phyloP scores from a whole-genome alignment of 1,284 basidiomycete genomes.

The Naganishia sp. region DNA sequence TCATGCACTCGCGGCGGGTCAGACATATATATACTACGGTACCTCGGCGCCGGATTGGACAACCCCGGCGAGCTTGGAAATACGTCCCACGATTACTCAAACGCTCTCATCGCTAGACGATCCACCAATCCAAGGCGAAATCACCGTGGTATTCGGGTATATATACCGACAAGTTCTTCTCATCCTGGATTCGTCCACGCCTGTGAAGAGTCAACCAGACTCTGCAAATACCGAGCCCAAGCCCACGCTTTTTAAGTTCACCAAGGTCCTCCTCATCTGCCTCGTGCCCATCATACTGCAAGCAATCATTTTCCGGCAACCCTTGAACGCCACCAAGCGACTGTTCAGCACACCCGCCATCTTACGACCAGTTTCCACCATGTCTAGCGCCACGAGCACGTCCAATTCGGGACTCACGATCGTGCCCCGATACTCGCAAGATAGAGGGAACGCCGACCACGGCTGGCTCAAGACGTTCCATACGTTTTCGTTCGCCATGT shows the following conservation, averaged over 20 bases:
- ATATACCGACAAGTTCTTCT: conserved; percentile 1
- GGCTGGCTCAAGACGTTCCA: conserved; percentile 90
- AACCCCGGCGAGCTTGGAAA: not conserved
- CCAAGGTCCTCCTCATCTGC: conserved; percentile 6
- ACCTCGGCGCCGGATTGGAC: not conserved
- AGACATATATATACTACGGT: not conserved
- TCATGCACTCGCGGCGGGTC: not conserved
- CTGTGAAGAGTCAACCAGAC: conserved; percentile 23
- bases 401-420: conserved; percentile 25
- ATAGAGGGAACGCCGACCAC: conserved; percentile 78
- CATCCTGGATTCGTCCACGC: conserved; percentile 24
- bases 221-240: not conserved
- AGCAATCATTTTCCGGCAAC: conserved; percentile 6
- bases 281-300: conserved; percentile 24
- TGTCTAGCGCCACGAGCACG: conserved; percentile 8
- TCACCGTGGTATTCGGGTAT: not conserved
- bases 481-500: conserved; percentile 78
- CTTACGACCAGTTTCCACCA: conserved; percentile 18
- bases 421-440: conserved; percentile 55
- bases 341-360: not conserved
- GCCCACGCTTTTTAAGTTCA: not conserved
- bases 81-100: conserved; percentile 5
- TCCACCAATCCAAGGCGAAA: not conserved
- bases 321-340: conserved; percentile 18
- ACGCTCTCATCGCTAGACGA: not conserved